Conservation (phyloP, 306 rosid species). For the Notholithocarpus densiflorus region DNA sequence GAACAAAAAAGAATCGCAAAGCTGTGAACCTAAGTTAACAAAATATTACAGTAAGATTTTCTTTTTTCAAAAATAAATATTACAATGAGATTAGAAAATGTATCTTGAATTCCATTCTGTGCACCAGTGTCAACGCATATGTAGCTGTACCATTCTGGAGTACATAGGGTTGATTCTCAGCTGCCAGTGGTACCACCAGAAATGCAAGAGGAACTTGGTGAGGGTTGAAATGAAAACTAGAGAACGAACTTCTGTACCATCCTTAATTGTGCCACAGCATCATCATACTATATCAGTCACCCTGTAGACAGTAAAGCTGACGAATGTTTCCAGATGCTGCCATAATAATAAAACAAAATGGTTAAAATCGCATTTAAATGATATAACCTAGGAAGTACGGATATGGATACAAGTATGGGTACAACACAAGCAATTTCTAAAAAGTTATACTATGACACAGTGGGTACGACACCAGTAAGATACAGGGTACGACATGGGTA, state of each 20-base stretch:
- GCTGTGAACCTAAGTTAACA: slow-evolving; percentile 54
- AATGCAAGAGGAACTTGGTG: slow-evolving; percentile 46
- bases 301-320: slow-evolving; percentile 95
- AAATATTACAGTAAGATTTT: slow-evolving; percentile 62
- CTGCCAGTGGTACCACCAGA: slow-evolving; percentile 41
- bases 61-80: slow-evolving; percentile 31
- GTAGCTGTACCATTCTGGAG: slow-evolving; percentile 35
- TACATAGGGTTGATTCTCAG: slow-evolving; percentile 40
- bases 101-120: slow-evolving; percentile 41
- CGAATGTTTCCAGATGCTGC: slow-evolving; percentile 98
- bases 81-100: slow-evolving; percentile 78
- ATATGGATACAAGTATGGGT: too few relatives aligned
- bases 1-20: slow-evolving; percentile 37
- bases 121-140: slow-evolving; percentile 48
- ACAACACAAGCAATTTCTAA: too few relatives aligned
- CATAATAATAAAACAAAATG: slow-evolving; percentile 17
- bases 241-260: slow-evolving; percentile 46
- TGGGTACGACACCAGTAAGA: too few relatives aligned
- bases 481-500: too few relatives aligned
- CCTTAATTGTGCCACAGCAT: slow-evolving; percentile 26
- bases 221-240: slow-evolving; percentile 41
- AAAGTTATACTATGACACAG: too few relatives aligned
- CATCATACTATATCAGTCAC: slow-evolving; percentile 53
- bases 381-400: too few relatives aligned
- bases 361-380: neutral